Base-by-base conservation (phyloP, 106 monocot species). In the Apostasia shenzhenica region DNA sequence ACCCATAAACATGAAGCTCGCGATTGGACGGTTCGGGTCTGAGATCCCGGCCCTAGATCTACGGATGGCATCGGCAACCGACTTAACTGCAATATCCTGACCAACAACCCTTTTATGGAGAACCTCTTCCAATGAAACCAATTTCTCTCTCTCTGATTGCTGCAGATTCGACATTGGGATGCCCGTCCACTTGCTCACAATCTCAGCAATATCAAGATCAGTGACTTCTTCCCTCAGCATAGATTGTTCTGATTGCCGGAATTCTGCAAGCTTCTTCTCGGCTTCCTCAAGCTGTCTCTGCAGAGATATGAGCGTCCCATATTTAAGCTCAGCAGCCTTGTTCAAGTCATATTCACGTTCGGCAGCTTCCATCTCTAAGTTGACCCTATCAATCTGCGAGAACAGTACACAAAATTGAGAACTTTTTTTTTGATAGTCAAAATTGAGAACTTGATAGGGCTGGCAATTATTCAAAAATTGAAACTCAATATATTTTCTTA, bases 1-100 rank as follows among this genome's bases (percentile, higher is more conserved):
- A 13, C 92, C 97, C 89, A 90, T 90, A 67, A 92, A 99, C 89
- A 99, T 99, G 76, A 99, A 92, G 62, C 97, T 99, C 48, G 95
- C 86, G 45, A 95, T 95, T 1, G 95, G 95, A 1, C 89, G 81
- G 63, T 91, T 95, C 3, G 95, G 94, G 44, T 94, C 91, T 3
- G 85, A 85, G 5, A 95, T 82, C 1, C 95, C 95, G 60, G 91
- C 95, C 49, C 95, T 71, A 6, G 95, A 88, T 41, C 95, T 83
- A 6, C 88, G 85, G 49, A 95, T 95, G 6, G 95, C 91, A 79
- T 86, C 81, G 26, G 91, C 91, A 41, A 95, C 84, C 2, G 95
- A 88, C 54, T 81, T 88, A 10, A 95, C 95, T 14, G 95, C 95
- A 46, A 86, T 76, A 70, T 91, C 91, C 73, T 92, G 91, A 54